Evolutionary conservation across 305 asterid species (phyloP), one percentile per base, ranked within the genome.

Genomic region (Petunia hybrid): DNA sequence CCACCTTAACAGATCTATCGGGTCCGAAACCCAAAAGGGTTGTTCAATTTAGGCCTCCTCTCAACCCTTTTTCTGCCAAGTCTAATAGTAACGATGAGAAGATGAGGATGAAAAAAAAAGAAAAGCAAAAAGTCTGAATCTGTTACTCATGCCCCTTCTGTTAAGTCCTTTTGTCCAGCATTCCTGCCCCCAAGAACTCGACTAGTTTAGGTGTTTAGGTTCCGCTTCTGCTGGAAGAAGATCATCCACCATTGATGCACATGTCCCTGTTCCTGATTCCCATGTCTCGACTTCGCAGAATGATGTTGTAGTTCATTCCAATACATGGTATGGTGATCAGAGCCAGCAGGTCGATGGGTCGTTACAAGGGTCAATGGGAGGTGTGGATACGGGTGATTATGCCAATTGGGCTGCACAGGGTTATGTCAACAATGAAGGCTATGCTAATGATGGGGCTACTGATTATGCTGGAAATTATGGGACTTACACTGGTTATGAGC

Each of bases 141-240:
- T 79, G 74, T 84, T 2, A 14, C 82, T 74, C 86, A 90, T 41
- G 86, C 89, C 41, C 3, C 88, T 55, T 84, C 95, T 61, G 88
- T 88, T 51, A 75, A 83, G 81, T 85, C 95, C 13, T 92, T 92
- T 78, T 89, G 46, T 90, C 91, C 42, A 91, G 87, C 67, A 87
- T 95, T 73, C 99, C 99, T 31, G 94, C 93, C 1, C 98, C 99
- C 1, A 93, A 82, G 84, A 85, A 87, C 83, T 90, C 97, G 1
- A 83, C 85, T 56, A 82, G 94, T 22, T 85, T 95, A 85, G 98
- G 99, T 4, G 85, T 86, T 63, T 88, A 80, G 87, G 91, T 80
- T 87, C 89, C 9, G 92, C 89, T 53, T 87, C 89, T 39, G 98
- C 97, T 16, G 78, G 85, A 12, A 88, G 92, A 62, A 84, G 98